phyloP scores from a whole-genome alignment of 1,284 basidiomycete genomes.

The Kwoniella shivajii region DNA sequence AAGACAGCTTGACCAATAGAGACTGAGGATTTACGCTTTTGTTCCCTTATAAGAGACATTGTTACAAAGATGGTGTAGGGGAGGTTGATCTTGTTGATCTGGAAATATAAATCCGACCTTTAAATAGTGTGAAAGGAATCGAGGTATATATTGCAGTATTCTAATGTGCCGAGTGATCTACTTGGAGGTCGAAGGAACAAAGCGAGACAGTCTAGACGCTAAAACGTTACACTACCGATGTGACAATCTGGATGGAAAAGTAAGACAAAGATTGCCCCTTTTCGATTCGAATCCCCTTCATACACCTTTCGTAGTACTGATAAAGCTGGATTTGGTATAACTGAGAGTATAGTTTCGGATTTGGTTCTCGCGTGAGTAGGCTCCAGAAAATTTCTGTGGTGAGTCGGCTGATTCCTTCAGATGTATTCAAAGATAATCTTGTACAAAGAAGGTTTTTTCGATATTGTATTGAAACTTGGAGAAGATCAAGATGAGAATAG shows the following conservation, averaged over 20 bases:
- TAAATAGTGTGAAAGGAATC: background rate
- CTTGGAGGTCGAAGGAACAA: background rate
- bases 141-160: background rate
- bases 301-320: background rate
- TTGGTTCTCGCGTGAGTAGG: too few species aligned
- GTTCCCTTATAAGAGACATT: slow-evolving; percentile 17
- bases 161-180: background rate
- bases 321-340: background rate
- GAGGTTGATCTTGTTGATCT: background rate
- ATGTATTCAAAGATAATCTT: too few species aligned
- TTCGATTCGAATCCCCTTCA: background rate
- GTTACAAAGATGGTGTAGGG: background rate
- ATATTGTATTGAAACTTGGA: too few species aligned
- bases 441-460: too few species aligned
- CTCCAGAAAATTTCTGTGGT: too few species aligned
- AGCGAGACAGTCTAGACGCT: background rate
- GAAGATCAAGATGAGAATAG: too few species aligned
- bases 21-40: slow-evolving; percentile 9
- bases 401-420: too few species aligned
- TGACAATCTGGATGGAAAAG: background rate
- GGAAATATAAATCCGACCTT: background rate
- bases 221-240: background rate
- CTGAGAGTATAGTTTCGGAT: too few species aligned
- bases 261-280: background rate
- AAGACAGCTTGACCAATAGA: slow-evolving; percentile 28